Base-by-base conservation (phyloP, 2,329 filamentous ascomycete species). In the Lecanicillium sp. region DNA sequence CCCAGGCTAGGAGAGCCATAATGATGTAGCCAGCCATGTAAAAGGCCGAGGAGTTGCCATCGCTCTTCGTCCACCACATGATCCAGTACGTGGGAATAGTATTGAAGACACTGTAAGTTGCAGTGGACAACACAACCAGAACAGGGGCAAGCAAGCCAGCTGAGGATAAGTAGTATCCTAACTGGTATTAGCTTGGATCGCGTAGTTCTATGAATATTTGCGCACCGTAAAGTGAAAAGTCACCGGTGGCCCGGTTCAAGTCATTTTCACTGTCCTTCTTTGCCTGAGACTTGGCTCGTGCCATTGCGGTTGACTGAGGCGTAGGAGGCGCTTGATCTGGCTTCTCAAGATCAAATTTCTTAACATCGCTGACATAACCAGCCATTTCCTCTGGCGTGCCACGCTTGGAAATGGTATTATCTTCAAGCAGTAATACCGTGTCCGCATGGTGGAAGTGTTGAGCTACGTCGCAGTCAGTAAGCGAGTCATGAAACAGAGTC, bases 391-490 rank as follows among this genome's bases (percentile, higher is more conserved):
- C 9, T 5, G 35, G 69, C 10, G 43, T 44, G 2, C 67, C 66
- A 44, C 65, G 60, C 19, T 66, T 58, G 8, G 47, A 41, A 7
- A 70, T 56, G 1, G 45, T 49, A 2, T 55, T 54, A 33, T 56
- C 33, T 30, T 57, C 54, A 2, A 72, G 55, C 4, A 65, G 49
- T 13, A 71, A 44, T 10, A 72, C 50, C 5, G 65, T 52, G 46
- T 71, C 64, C 8, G 60, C 62, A 5, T 63, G 44, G 14, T 57
- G 49, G 11, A 70, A 62, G 36, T 62, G 54, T 20, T 58, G 51
- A 3, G 54, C 58, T 55, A 17, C n/a, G n/a, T 38, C 11, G 7
- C 4, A 19, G 32, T 43, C 14, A 44, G 38, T n/a, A n/a, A n/a
- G n/a, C n/a, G n/a, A n/a, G n/a, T n/a, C 14, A 5, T 18, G 10